A percentile compares a stretch with the other conserved stretches of the same genome.
phyloP scores from a whole-genome alignment of 2,329 filamentous ascomycete genomes.

The Aspergillus brunneoviolaceus region DNA sequence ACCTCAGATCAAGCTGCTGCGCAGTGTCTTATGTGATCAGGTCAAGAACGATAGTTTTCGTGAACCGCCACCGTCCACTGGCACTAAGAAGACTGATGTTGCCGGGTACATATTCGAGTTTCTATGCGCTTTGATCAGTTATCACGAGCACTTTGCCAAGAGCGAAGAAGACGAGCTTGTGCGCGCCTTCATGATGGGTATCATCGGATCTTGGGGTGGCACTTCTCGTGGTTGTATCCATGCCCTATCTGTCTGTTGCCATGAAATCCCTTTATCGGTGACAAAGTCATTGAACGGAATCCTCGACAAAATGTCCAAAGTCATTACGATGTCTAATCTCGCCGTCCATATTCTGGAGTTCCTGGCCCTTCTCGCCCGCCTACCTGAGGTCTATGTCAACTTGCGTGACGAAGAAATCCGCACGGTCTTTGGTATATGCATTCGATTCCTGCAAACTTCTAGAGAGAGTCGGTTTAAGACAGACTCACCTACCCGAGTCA shows the following conservation, averaged over 20 bases:
- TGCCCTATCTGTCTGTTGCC: slow-evolving; percentile 89
- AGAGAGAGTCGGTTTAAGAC: slow-evolving; percentile 56
- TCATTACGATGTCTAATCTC: slow-evolving; percentile 89
- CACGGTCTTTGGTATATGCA: slow-evolving; percentile 91
- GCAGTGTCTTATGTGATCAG: slow-evolving; percentile 77
- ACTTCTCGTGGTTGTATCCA: slow-evolving; percentile 94
- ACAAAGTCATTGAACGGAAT: slow-evolving; percentile 83
- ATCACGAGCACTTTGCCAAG: slow-evolving; percentile 80
- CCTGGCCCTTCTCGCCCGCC: slow-evolving; percentile 79
- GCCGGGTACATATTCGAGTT: slow-evolving; percentile 85
- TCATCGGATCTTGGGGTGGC: slow-evolving; percentile 73
- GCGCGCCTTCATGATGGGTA: slow-evolving; percentile 79
- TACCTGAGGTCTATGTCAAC: slow-evolving; percentile 82
- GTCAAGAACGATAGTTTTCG: slow-evolving; percentile 74
- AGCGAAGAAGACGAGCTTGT: slow-evolving; percentile 88
- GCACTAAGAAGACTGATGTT: slow-evolving; percentile 82
- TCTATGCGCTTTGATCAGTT: slow-evolving; percentile 84
- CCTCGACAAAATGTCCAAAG: slow-evolving; percentile 89
- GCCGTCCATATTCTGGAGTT: slow-evolving; percentile 96
- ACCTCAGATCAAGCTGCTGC: slow-evolving; percentile 71
- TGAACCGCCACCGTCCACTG: slow-evolving; percentile 76
- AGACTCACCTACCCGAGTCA: slow-evolving; percentile 35
- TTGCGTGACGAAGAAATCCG: slow-evolving; percentile 90
- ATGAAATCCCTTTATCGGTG: slow-evolving; percentile 85
- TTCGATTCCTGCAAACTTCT: slow-evolving; percentile 87